Evolutionary conservation across 2,329 filamentous ascomycete genomes (phyloP), one percentile per base, ranked within the genome.

Genomic region (Alternaria sp.): DNA sequence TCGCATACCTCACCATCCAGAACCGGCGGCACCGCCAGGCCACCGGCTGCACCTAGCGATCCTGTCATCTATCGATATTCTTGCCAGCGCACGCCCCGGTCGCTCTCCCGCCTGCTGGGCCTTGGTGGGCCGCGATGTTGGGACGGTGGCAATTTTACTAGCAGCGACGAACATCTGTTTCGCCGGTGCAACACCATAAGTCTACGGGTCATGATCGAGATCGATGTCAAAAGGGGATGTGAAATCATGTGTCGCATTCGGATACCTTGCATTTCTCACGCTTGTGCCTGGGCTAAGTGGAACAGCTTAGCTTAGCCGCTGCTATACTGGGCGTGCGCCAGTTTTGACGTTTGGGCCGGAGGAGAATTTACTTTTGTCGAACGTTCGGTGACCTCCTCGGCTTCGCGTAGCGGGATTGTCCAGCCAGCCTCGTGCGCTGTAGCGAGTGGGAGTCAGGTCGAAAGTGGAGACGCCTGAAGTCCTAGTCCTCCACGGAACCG

Each of bases 11-110:
- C 20, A 57, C 38, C 32, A 61, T 53, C 48, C 48, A 61, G 54
- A 52, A 57, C 41, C 18, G 58, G 54, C 54, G 42, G 36, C 22
- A 53, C 36, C 22, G 18, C 7, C 54, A 57, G 54, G 34, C 54
- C 41, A 42, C 48, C 36, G 28, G 5, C 34, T 55, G 59, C 47
- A 44, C 49, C 52, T 55, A 55, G 51, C 34, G 6, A 51, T 48
- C 56, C 51, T 34, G 24, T 43, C 42, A 54, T 48, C 38, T 51
- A 62, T 59, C 59, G 51, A 48, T 39, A 34, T 22, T 39, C 28
- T 42, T 51, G 24, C 51, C 36, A 22, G 30, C 39, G 55, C 44
- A 54, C 51, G 57, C 51, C 56, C 59, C 52, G 56, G 59, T 59
- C 56, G 56, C 59, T 58, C 46, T 59, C 48, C 55, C 47, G 56